Percentiles rank a stretch among this genome's conserved stretches.
These are phyloP conservation scores for Chondrus crispus DNA, from an alignment of 23 red algal species.

Conservation along the genomic window DNA sequence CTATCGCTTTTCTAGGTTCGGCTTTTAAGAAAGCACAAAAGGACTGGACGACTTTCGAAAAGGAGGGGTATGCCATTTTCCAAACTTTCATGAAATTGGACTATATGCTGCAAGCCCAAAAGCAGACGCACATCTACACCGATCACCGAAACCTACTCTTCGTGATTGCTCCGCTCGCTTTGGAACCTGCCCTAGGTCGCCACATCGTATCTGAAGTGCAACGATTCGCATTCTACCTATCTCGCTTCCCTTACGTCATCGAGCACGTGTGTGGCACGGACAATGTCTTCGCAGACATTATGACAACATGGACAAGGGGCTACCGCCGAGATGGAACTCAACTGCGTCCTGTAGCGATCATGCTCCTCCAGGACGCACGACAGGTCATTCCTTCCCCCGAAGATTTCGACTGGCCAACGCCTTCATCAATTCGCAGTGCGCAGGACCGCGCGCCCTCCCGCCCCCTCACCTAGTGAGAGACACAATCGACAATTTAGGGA, in stretches of 20 bases:
- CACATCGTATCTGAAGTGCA: too few relatives aligned
- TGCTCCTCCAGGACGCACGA: not conserved
- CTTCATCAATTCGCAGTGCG: not conserved
- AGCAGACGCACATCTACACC: not conserved
- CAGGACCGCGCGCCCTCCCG: too few relatives aligned
- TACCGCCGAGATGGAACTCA: not conserved
- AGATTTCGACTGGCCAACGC: not conserved
- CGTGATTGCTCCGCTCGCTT: too few relatives aligned
- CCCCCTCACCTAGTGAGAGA: too few relatives aligned
- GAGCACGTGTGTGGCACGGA: not conserved
- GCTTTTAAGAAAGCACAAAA: not conserved
- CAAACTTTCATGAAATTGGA: not conserved
- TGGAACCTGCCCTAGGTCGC: too few relatives aligned
- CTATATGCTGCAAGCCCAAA: not conserved
- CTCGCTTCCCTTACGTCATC: too few relatives aligned
- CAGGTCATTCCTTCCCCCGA: not conserved
- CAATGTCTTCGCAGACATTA: not conserved
- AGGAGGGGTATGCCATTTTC: not conserved
- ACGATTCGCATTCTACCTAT: too few relatives aligned
- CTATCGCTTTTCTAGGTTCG: not conserved
- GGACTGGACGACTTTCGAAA: not conserved
- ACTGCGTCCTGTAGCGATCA: not conserved
- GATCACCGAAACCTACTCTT: too few relatives aligned
- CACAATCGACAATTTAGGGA: too few relatives aligned
- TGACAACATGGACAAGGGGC: not conserved